phyloP scores from a whole-genome alignment of 371 early-diverging fungal species.

The Smittium culicis region DNA sequence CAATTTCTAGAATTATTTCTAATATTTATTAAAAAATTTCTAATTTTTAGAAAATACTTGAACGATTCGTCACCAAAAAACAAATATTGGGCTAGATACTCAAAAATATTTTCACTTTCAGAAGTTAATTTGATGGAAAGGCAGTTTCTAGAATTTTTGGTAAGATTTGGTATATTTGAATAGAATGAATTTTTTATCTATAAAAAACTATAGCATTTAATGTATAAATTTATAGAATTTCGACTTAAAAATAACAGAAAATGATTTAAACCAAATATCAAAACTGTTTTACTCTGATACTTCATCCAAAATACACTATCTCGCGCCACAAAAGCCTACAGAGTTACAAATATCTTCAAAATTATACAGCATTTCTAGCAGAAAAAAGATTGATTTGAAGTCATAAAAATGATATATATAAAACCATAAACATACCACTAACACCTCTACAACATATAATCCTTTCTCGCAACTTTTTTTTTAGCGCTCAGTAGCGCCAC shows the following conservation, averaged over 20 bases:
- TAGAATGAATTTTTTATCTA: background rate
- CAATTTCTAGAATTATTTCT: background rate
- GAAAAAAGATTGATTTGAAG: background rate
- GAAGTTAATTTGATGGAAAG: conserved; percentile 73
- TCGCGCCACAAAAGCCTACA: background rate
- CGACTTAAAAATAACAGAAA: background rate
- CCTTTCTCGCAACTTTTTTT: too few species aligned
- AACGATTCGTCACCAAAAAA: conserved; percentile 62
- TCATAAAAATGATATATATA: background rate
- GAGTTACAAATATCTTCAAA: too few species aligned
- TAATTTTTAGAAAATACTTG: conserved; percentile 42
- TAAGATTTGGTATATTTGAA: background rate
- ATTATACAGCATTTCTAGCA: background rate
- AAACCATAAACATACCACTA: too few species aligned
- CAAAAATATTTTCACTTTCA: conserved; percentile 45
- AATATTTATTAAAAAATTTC: background rate
- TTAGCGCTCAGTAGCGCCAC: too few species aligned
- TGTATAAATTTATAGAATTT: background rate
- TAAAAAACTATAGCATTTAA: too few species aligned
- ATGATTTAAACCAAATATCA: background rate
- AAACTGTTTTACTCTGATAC: background rate
- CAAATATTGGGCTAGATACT: conserved; percentile 56
- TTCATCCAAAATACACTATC: background rate
- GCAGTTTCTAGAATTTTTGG: conserved; percentile 54
- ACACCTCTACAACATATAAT: too few species aligned